These are phyloP conservation scores for Scalesia atractyloides DNA, from an alignment of 129 eudicot genomes.

Conservation along the genomic window DNA sequence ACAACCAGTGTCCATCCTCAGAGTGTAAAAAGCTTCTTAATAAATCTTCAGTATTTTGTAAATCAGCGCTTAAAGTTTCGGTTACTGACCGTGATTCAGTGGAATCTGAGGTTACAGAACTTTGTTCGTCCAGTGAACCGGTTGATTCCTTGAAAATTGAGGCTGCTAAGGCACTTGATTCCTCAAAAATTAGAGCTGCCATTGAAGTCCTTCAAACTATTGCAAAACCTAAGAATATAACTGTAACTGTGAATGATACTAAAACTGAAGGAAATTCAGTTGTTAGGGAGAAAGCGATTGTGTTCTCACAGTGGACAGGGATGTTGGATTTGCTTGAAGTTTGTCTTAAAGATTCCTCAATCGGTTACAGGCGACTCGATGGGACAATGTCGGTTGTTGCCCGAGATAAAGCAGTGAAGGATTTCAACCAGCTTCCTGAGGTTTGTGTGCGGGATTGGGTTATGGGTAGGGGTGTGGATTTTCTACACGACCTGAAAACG, in stretches of 20 bases:
- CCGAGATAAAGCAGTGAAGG: slow-evolving; percentile 89
- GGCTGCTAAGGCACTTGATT: slow-evolving; percentile 45
- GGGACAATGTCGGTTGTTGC: slow-evolving; percentile 90
- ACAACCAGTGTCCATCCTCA: slow-evolving; percentile 70
- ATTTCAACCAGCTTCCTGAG: slow-evolving; percentile 85
- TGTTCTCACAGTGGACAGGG: slow-evolving; percentile 97
- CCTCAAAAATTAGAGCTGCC: slow-evolving; percentile 84
- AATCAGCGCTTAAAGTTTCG: slow-evolving; percentile 46
- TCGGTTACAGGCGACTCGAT: slow-evolving; percentile 81
- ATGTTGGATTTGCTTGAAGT: slow-evolving; percentile 94
- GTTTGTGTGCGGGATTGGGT: slow-evolving; percentile 38
- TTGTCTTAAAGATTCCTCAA: slow-evolving; percentile 63
- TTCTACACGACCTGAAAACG: no score
- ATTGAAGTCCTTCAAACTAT: slow-evolving; percentile 28
- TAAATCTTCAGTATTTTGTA: slow-evolving; percentile 54
- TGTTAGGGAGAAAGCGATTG: slow-evolving; percentile 77
- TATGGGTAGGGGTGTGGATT: neutral
- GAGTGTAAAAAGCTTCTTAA: slow-evolving; percentile 64
- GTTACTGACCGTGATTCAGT: slow-evolving; percentile 39
- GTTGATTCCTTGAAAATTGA: slow-evolving; percentile 24
- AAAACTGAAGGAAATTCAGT: slow-evolving; percentile 19
- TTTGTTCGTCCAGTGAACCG: slow-evolving; percentile 20
- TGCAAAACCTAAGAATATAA: slow-evolving; percentile 26
- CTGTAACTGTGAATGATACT: slow-evolving; percentile 4
- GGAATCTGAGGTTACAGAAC: slow-evolving; percentile 35